Conservation (phyloP, 805 yeast genomes). For the Yamadazyma nakazawae region DNA sequence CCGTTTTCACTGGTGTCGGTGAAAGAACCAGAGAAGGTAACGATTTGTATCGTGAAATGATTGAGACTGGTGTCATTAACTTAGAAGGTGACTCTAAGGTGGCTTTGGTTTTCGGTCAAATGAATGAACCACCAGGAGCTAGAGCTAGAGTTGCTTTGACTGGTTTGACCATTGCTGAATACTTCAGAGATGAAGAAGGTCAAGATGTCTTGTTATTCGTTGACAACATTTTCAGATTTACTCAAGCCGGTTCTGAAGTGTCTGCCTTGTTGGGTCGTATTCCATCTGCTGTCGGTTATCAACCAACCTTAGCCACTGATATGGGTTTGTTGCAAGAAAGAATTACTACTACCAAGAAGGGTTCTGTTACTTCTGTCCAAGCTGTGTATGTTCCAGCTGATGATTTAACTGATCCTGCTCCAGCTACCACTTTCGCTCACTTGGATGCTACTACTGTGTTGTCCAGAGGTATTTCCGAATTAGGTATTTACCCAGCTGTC, state of each 20-base stretch:
- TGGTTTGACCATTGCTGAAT: slow-evolving; percentile 99
- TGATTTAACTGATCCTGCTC: slow-evolving; percentile 99
- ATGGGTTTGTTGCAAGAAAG: slow-evolving; percentile 99
- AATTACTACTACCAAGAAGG: slow-evolving; percentile 99
- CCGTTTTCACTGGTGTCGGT: slow-evolving; percentile 99
- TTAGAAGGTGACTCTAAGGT: slow-evolving; percentile 99
- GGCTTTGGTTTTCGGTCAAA: slow-evolving; percentile 98
- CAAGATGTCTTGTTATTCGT: slow-evolving; percentile 99
- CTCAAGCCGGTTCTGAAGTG: slow-evolving; percentile 99
- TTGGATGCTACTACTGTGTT: slow-evolving; percentile 99
- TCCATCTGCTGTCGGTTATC: slow-evolving; percentile 99
- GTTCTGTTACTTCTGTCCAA: slow-evolving; percentile 99
- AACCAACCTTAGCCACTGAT: slow-evolving; percentile 99
- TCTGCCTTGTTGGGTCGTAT: slow-evolving; percentile 99
- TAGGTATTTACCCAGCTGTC: slow-evolving; percentile 99
- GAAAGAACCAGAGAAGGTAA: slow-evolving; percentile 99
- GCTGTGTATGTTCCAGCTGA: slow-evolving; percentile 99
- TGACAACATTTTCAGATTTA: slow-evolving; percentile 99
- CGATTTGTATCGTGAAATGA: slow-evolving; percentile 99
- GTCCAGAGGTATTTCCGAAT: slow-evolving; percentile 99
- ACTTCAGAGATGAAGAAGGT: slow-evolving; percentile 99
- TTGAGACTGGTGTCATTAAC: slow-evolving; percentile 99
- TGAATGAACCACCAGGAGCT: slow-evolving; percentile 99
- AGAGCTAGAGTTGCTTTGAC: slow-evolving; percentile 99
- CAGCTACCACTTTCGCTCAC: slow-evolving; percentile 99